Evolutionary conservation across 495 filamentous ascomycete genomes (phyloP).

Genomic region (Talaromyces borbonicus): DNA sequence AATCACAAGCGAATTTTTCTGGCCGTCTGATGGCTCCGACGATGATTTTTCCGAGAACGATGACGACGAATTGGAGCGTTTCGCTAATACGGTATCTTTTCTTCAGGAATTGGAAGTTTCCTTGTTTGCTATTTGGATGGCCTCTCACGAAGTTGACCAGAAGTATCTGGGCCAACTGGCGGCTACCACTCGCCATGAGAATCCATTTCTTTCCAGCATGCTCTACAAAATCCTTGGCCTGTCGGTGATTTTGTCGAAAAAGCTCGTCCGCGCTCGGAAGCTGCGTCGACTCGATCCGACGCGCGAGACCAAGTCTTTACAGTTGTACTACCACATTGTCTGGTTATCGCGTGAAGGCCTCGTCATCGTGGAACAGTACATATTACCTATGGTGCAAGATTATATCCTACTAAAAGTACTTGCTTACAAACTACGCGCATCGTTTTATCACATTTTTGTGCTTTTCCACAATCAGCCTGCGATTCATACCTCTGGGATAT

Average conservation of each 20-base stretch:
- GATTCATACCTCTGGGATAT: constrained; percentile 36
- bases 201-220: constrained; percentile 64
- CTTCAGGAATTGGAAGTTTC: constrained; percentile 14
- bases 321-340: constrained; percentile 82
- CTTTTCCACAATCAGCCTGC: constrained; percentile 79
- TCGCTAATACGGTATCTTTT: constrained; percentile 12
- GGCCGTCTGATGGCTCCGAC: neutral
- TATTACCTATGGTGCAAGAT: constrained; percentile 65
- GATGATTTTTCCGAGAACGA: neutral
- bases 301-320: constrained; percentile 67
- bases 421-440: constrained; percentile 81
- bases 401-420: constrained; percentile 76
- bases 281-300: constrained; percentile 75
- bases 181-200: constrained; percentile 57
- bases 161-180: constrained; percentile 89
- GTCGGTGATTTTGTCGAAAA: constrained; percentile 76
- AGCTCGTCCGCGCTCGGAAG: constrained; percentile 73
- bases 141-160: constrained; percentile 91
- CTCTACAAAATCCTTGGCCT: constrained; percentile 87
- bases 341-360: constrained; percentile 93
- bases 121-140: constrained; percentile 55
- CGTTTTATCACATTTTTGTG: constrained; percentile 94
- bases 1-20: constrained; percentile 7
- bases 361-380: constrained; percentile 72
- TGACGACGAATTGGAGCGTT: neutral